Evolutionary conservation across 495 filamentous ascomycete genomes (phyloP).

Genomic region (Aspergillus sparsus): DNA sequence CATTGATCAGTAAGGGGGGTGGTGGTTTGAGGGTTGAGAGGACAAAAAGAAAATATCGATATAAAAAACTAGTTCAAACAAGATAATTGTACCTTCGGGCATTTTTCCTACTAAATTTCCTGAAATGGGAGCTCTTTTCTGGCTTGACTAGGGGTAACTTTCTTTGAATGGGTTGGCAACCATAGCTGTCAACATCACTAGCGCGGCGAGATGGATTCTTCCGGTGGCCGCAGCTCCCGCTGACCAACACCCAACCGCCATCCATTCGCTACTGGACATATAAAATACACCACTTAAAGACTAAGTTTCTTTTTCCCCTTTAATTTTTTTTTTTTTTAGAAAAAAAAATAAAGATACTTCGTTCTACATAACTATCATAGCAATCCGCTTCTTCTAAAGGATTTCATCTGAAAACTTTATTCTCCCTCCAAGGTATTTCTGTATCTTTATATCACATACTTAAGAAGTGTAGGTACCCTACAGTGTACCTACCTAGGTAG

Average conservation of each 20-base stretch:
- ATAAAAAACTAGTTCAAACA: not conserved
- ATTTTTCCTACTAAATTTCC: conserved; percentile 24
- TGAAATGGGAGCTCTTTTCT: not conserved
- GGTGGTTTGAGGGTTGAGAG: conserved; percentile 14
- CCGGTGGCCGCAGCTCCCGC: conserved; percentile 22
- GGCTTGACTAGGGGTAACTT: not conserved
- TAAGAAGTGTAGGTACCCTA: no score
- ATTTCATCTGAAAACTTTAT: no score
- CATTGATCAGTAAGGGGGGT: conserved; percentile 13
- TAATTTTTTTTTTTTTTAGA: no score
- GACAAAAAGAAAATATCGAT: conserved; percentile 2
- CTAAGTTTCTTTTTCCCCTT: not conserved
- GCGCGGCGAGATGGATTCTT: conserved; percentile 27
- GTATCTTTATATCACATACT: no score
- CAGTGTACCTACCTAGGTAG: no score
- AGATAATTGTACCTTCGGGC: conserved; percentile 32
- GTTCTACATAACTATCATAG: no score
- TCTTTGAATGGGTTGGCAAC: conserved; percentile 15
- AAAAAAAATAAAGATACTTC: no score
- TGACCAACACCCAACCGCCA: conserved; percentile 19
- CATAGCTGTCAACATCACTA: conserved; percentile 47
- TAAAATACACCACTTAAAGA: not conserved
- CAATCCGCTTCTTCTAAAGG: no score
- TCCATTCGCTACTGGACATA: not conserved
- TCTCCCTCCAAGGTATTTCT: no score